Percentiles rank a stretch among this genome's conserved stretches.
These are phyloP conservation scores for Melampsora larici-populina DNA, from an alignment of 1,284 basidiomycete genomes.

Conservation along the genomic window DNA sequence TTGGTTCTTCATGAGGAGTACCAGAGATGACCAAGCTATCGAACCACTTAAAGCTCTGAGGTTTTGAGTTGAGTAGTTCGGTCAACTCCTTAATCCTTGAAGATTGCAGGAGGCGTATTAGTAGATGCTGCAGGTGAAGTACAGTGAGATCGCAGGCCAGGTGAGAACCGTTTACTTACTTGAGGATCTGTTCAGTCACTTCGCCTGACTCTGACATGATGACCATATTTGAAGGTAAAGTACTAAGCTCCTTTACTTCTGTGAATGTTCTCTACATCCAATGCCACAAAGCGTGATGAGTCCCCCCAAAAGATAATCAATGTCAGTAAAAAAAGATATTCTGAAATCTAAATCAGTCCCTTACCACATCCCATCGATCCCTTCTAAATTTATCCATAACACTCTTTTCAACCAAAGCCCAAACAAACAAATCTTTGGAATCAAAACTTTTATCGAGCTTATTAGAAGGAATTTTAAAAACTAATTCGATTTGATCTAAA, in stretches of 20 bases:
- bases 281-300: constrained; percentile 58
- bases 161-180: constrained; percentile 51
- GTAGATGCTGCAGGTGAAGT: too few species aligned
- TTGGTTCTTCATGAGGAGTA: constrained; percentile 22
- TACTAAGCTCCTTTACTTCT: constrained; percentile 54
- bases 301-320: constrained; percentile 29
- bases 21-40: constrained; percentile 39
- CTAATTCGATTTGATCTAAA: constrained; percentile 62
- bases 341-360: constrained; percentile 50
- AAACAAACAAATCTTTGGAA: constrained; percentile 66
- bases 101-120: background rate
- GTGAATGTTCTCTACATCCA: constrained; percentile 68
- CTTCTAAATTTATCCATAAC: constrained; percentile 67
- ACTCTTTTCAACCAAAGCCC: constrained; percentile 75
- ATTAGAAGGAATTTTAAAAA: constrained; percentile 70
- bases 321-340: background rate
- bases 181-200: constrained; percentile 72
- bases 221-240: constrained; percentile 60
- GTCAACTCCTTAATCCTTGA: constrained; percentile 25
- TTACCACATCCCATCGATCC: constrained; percentile 77
- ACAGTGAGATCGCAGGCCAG: background rate
- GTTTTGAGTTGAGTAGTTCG: constrained; percentile 21
- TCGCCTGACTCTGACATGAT: constrained; percentile 80
- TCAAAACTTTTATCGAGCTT: constrained; percentile 53
- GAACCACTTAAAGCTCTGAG: constrained; percentile 27